phyloP scores from a whole-genome alignment of 2,329 filamentous ascomycete genomes.

The Chrysoporthe deuterocubensis region DNA sequence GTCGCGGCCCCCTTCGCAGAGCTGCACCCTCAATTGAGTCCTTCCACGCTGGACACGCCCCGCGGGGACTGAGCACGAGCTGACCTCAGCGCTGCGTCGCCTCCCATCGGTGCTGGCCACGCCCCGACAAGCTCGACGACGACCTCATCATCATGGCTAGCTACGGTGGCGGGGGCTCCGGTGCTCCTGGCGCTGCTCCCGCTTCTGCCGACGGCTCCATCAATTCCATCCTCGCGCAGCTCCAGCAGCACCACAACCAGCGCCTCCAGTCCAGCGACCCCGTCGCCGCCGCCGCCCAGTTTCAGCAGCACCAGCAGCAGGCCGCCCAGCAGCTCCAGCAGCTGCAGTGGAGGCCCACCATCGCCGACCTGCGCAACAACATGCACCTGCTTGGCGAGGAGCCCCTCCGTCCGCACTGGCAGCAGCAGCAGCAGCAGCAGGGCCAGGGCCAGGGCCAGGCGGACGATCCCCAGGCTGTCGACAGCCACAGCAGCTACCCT shows the following conservation, averaged over 20 bases:
- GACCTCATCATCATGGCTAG: constrained; percentile 38
- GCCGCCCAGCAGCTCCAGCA: constrained; percentile 25
- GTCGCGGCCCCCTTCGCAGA: background rate
- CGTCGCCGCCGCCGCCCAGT: constrained; percentile 32
- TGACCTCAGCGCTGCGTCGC: constrained; percentile 13
- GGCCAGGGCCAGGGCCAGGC: no score
- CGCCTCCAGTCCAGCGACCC: constrained; percentile 21
- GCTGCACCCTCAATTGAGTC: background rate
- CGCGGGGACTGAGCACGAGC: constrained; percentile 5
- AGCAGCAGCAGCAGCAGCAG: constrained; percentile 31
- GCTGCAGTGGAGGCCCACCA: constrained; percentile 29
- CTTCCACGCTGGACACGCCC: constrained; percentile 4
- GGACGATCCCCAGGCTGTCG: constrained; percentile 31
- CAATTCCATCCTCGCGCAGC: constrained; percentile 48
- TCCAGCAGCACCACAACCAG: constrained; percentile 40
- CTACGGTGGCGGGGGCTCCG: constrained; percentile 38
- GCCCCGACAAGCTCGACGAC: constrained; percentile 23
- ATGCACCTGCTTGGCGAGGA: constrained; percentile 32
- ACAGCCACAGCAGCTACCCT: constrained; percentile 33
- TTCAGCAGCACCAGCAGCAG: constrained; percentile 26
- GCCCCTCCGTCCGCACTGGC: constrained; percentile 33
- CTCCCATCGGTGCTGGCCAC: constrained; percentile 29
- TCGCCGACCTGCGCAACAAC: constrained; percentile 30
- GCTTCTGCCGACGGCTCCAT: constrained; percentile 36
- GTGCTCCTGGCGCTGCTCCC: constrained; percentile 2